Conservation (phyloP, 495 filamentous ascomycete genomes). For the Amorphotheca resinae region DNA sequence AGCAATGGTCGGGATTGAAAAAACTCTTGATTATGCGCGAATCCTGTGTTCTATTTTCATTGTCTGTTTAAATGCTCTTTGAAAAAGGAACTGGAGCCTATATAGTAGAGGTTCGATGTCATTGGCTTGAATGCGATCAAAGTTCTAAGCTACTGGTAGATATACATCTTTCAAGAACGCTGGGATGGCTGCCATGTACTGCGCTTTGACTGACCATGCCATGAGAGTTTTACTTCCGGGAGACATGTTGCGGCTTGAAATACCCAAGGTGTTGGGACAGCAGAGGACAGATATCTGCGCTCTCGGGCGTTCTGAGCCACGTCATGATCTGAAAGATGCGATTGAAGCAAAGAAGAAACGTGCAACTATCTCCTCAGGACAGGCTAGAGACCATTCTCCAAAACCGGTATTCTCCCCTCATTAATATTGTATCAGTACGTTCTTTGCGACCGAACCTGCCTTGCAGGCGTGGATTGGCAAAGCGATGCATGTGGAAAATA, state of each 20-base stretch:
- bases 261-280: conserved; percentile 30
- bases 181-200: conserved; percentile 19
- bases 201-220: conserved; percentile 39
- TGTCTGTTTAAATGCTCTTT: too few relatives aligned
- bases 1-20: conserved; percentile 14
- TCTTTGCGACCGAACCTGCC: too few relatives aligned
- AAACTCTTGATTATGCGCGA: conserved; percentile 9
- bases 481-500: too few relatives aligned
- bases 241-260: conserved; percentile 38
- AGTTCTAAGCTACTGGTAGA: conserved; percentile 10
- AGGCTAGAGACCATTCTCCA: too few relatives aligned
- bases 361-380: too few relatives aligned
- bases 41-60: conserved; percentile 10
- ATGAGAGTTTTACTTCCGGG: conserved; percentile 38
- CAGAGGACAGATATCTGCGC: conserved; percentile 34
- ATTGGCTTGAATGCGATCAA: conserved; percentile 17
- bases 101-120: conserved; percentile 14
- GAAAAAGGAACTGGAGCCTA: conserved; percentile 14
- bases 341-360: conserved; percentile 32
- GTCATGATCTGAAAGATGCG: conserved; percentile 32
- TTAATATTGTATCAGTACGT: too few relatives aligned
- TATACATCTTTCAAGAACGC: conserved; percentile 13
- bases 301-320: conserved; percentile 28
- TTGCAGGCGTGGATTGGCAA: too few relatives aligned
- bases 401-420: too few relatives aligned